A percentile compares a stretch with the other conserved stretches of the same genome.
Evolutionary conservation across 2,329 filamentous ascomycete species (phyloP).

Genomic region (Hortaea werneckii): DNA sequence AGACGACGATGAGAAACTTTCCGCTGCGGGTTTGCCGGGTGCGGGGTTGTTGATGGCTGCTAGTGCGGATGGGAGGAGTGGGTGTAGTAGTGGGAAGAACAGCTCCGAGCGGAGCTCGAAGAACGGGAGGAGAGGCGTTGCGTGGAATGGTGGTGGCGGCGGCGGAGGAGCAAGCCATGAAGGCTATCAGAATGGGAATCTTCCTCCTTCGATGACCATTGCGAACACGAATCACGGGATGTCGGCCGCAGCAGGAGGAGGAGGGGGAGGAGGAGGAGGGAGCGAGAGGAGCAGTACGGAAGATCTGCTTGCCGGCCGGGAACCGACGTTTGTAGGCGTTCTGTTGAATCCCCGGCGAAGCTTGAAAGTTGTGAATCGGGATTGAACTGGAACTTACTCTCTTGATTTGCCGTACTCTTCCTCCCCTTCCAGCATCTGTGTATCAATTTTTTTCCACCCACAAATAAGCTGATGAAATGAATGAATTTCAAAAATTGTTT

Average conservation of each 20-base stretch:
- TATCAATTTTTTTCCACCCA: too few relatives aligned
- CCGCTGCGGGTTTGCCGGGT: constrained; percentile 17
- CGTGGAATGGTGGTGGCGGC: constrained; percentile 13
- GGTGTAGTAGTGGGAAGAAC: constrained; percentile 5
- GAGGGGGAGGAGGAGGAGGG: too few relatives aligned
- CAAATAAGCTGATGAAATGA: too few relatives aligned
- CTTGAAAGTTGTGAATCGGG: constrained; percentile 56
- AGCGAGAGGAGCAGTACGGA: constrained; percentile 43
- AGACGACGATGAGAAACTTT: constrained; percentile 16
- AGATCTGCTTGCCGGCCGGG: constrained; percentile 50
- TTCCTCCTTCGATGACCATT: too few relatives aligned
- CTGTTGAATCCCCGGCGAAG: constrained; percentile 58
- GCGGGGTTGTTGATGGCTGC: constrained; percentile 7
- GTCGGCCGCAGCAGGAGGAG: too few relatives aligned
- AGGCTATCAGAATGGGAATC: constrained; percentile 2
- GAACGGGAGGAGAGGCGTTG: constrained; percentile 19
- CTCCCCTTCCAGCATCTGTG: too few relatives aligned
- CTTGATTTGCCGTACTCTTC: too few relatives aligned
- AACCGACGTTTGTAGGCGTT: constrained; percentile 60
- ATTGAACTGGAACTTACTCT: too few relatives aligned
- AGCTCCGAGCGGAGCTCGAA: constrained; percentile 24
- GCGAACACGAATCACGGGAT: too few relatives aligned
- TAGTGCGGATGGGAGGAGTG: neutral
- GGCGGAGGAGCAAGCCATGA: constrained; percentile 19
- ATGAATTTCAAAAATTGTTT: too few relatives aligned